Conservation (phyloP, 208 protist species). For the Acanthamoeba healyi region DNA sequence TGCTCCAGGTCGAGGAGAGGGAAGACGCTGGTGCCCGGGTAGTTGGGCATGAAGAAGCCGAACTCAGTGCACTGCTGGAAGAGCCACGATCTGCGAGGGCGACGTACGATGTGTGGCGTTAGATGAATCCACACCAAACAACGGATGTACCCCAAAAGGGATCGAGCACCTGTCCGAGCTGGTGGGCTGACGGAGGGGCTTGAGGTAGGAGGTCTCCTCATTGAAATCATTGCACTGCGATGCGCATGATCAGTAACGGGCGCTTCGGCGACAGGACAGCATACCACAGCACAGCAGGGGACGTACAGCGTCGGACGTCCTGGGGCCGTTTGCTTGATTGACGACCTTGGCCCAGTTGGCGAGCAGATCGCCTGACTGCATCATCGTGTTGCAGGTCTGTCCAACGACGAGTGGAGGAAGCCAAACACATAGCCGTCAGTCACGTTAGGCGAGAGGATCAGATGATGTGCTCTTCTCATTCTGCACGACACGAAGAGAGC, state of each 20-base stretch:
- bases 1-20: constrained; percentile 37
- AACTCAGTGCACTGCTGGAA: constrained; percentile 73
- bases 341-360: constrained; percentile 57
- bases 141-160: no score
- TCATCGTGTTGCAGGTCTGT: constrained; percentile 53
- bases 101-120: not conserved
- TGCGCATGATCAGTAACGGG: not conserved
- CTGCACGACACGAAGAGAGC: not conserved
- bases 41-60: constrained; percentile 70
- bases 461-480: not conserved
- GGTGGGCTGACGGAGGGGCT: not conserved
- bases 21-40: constrained; percentile 43
- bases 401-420: not conserved
- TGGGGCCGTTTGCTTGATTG: constrained; percentile 21
- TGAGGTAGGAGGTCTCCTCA: constrained; percentile 40
- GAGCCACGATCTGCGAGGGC: constrained; percentile 38
- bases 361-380: constrained; percentile 35
- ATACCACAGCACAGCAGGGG: not conserved
- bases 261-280: not conserved
- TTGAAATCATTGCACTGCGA: constrained; percentile 68
- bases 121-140: no score
- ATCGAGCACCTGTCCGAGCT: not conserved
- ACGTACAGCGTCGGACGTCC: not conserved
- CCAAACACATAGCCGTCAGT: no score
- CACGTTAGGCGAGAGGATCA: no score